Conservation (phyloP, 2,329 filamentous ascomycete genomes). For the Didymella glomerata region DNA sequence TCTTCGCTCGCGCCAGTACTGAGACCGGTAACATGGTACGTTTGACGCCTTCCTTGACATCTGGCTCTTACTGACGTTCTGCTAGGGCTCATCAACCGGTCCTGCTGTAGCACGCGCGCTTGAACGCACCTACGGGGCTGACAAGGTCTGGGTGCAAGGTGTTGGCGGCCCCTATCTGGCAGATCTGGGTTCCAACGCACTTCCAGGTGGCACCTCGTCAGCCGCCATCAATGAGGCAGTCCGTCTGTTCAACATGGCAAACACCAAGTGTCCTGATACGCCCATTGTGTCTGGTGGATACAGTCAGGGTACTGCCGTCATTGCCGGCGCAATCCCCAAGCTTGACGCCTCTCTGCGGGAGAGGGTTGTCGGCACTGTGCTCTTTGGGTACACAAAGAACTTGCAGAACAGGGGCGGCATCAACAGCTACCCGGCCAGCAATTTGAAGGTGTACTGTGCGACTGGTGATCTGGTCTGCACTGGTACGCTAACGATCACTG, state of each 20-base stretch:
- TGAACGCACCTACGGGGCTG: conserved; percentile 33
- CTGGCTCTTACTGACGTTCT: neutral
- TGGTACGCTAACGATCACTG: conserved; percentile 46
- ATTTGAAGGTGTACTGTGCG: conserved; percentile 50
- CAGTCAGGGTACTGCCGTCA: conserved; percentile 53
- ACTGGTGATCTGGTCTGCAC: conserved; percentile 47
- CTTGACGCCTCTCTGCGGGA: conserved; percentile 37
- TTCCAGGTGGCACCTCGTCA: conserved; percentile 42
- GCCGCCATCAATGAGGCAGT: conserved; percentile 47
- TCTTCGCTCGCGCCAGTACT: conserved; percentile 39
- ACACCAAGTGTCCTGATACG: conserved; percentile 50
- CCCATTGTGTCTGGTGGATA: conserved; percentile 54
- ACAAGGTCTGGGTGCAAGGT: conserved; percentile 41
- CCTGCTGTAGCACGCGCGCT: conserved; percentile 34
- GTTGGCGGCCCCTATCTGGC: conserved; percentile 51
- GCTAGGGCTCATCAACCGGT: conserved; percentile 33
- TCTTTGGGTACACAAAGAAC: conserved; percentile 55
- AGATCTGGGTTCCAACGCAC: conserved; percentile 45
- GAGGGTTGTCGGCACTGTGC: conserved; percentile 50
- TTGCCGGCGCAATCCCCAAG: conserved; percentile 45
- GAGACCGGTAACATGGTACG: conserved; percentile 43
- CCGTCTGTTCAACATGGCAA: conserved; percentile 49
- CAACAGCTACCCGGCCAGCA: conserved; percentile 42
- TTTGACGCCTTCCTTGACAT: neutral
- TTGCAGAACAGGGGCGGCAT: conserved; percentile 49